Percentiles rank a stretch among this genome's conserved stretches.
phyloP scores from a whole-genome alignment of 1,284 basidiomycete species.

The Ganoderma boninense region DNA sequence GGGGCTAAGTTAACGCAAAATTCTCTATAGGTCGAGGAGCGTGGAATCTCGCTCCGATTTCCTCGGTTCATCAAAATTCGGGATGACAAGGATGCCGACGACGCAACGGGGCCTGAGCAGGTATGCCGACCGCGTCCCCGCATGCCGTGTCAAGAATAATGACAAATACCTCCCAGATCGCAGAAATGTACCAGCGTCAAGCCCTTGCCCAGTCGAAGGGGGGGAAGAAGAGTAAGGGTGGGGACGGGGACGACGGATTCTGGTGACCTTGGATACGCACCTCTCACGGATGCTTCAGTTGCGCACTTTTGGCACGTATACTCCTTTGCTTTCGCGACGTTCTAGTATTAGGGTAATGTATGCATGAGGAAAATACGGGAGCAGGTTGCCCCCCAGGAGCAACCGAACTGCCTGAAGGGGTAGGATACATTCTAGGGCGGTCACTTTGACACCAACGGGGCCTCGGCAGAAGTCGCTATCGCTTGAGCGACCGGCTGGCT shows the following conservation, averaged over 20 bases:
- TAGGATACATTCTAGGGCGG: constrained; percentile 12
- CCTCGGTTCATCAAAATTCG: constrained; percentile 93
- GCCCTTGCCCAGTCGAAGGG: constrained; percentile 76
- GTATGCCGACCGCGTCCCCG: constrained; percentile 49
- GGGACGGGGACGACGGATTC: constrained; percentile 84
- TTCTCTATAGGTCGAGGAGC: constrained; percentile 72
- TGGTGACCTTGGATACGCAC: constrained; percentile 62
- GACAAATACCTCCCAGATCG: constrained; percentile 65
- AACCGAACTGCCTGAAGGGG: constrained; percentile 10
- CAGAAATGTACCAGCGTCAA: constrained; percentile 95
- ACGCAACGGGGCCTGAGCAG: constrained; percentile 93
- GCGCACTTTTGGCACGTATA: background rate
- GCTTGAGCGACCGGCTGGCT: constrained; percentile 34
- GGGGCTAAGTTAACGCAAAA: constrained; percentile 10
- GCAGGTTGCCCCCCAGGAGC: constrained; percentile 14
- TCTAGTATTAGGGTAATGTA: constrained; percentile 26
- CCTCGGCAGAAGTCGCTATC: constrained; percentile 50
- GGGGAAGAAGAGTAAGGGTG: constrained; percentile 76
- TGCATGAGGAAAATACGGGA: constrained; percentile 16
- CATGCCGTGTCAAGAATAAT: constrained; percentile 30
- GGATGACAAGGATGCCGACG: constrained; percentile 93
- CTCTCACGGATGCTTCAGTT: background rate
- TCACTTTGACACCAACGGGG: constrained; percentile 43
- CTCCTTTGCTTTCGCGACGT: constrained; percentile 14
- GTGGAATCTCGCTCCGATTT: constrained; percentile 95